These are phyloP conservation scores for Cenchrus fungigraminus DNA, from an alignment of 176 grass and related monocot genomes.

Conservation along the genomic window DNA sequence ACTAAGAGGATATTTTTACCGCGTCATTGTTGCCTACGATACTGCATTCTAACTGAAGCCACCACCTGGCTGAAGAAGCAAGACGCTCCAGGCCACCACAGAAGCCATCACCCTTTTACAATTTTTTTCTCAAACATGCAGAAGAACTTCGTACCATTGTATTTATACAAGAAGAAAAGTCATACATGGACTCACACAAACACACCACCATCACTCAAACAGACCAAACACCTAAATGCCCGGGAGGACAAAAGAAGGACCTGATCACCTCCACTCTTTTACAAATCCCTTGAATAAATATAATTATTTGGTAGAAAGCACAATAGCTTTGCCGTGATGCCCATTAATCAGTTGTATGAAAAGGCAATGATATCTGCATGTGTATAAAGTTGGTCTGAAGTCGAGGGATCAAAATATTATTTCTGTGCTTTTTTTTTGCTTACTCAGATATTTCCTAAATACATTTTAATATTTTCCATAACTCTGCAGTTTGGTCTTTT, in stretches of 20 bases:
- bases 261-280: neutral
- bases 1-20: too few relatives aligned
- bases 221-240: too few relatives aligned
- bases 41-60: neutral
- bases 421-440: neutral
- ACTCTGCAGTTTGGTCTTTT: neutral
- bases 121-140: too few relatives aligned
- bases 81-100: neutral
- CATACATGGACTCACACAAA: too few relatives aligned
- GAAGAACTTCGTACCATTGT: too few relatives aligned
- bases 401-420: neutral
- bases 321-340: neutral
- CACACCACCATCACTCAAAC: too few relatives aligned
- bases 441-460: neutral
- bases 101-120: neutral
- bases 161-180: too few relatives aligned
- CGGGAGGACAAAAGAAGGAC: too few relatives aligned
- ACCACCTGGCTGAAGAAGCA: neutral
- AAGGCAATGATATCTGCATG: neutral
- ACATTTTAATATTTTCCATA: constrained; percentile 7
- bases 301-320: neutral
- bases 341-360: neutral
- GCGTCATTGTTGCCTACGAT: neutral
- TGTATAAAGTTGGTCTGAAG: neutral
- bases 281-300: neutral